phyloP scores from a whole-genome alignment of 2,329 filamentous ascomycete genomes.

The Fusarium cyanostomum region DNA sequence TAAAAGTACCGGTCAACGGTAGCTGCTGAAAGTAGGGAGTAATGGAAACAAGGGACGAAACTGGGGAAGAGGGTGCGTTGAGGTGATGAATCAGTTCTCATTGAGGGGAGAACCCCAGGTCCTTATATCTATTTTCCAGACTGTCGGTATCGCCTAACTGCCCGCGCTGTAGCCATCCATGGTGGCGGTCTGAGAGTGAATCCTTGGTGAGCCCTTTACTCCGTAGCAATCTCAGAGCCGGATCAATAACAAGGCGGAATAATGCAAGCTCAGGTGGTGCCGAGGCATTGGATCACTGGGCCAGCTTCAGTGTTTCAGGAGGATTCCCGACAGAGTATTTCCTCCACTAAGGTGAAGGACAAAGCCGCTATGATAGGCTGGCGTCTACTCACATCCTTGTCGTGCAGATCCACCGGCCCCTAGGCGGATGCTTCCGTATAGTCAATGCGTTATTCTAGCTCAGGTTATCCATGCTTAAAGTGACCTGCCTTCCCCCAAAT shows the following conservation, averaged over 20 bases:
- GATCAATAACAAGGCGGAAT: background rate
- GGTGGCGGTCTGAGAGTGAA: background rate
- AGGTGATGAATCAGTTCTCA: background rate
- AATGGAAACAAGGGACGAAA: background rate
- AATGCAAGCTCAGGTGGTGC: background rate
- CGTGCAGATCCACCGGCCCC: background rate
- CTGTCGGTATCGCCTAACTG: background rate
- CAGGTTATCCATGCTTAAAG: background rate
- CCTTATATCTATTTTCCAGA: background rate
- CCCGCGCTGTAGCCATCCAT: background rate
- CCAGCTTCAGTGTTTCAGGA: background rate
- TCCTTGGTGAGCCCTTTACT: background rate
- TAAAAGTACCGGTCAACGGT: conserved; percentile 14
- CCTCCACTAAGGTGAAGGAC: conserved; percentile 1
- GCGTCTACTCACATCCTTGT: background rate
- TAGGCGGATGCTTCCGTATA: background rate
- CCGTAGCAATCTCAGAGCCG: background rate
- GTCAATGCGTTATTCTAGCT: background rate
- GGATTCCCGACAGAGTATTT: background rate
- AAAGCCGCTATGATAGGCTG: background rate
- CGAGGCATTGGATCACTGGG: background rate
- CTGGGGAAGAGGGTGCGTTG: background rate
- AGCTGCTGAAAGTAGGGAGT: background rate
- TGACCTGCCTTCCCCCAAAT: background rate
- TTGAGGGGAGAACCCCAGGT: background rate